Conservation (phyloP, 306 rosid species). For the Ceratonia siliqua region DNA sequence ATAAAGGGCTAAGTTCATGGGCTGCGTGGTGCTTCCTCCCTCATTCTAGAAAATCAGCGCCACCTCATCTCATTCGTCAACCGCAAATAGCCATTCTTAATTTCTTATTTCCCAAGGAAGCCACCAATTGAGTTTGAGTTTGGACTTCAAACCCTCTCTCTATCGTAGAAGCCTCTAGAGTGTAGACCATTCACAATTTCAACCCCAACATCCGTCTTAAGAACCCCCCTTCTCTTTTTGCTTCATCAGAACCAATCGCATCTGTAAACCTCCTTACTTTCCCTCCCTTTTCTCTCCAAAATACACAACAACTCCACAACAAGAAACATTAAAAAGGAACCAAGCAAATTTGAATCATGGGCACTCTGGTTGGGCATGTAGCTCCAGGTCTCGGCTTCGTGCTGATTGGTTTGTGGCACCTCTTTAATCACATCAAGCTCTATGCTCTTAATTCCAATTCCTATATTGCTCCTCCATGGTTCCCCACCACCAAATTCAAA, state of each 20-base stretch:
- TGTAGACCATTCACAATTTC: neutral
- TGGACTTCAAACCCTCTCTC: neutral
- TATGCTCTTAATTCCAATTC: conserved; percentile 45
- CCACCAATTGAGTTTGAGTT: neutral
- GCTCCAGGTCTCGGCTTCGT: conserved; percentile 81
- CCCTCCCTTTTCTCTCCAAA: conserved; percentile 3
- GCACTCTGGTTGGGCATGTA: conserved; percentile 75
- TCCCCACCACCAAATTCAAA: conserved; percentile 52
- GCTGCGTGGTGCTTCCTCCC: neutral
- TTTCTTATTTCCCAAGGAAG: conserved; percentile 19
- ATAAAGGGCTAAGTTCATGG: neutral
- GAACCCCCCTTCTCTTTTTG: neutral
- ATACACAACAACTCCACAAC: neutral
- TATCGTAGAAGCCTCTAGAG: conserved; percentile 11
- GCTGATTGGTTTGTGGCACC: conserved; percentile 83
- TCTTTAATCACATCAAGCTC: conserved; percentile 75
- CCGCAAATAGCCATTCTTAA: neutral
- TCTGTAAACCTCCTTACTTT: neutral
- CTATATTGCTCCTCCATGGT: conserved; percentile 63
- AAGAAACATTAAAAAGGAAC: no score
- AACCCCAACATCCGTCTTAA: neutral
- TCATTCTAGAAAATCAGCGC: conserved; percentile 36
- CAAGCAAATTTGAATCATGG: conserved; percentile 44
- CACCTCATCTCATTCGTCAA: conserved; percentile 34
- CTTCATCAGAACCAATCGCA: neutral